Base-by-base conservation (phyloP, 495 filamentous ascomycete species). In the Penicillium canariense region DNA sequence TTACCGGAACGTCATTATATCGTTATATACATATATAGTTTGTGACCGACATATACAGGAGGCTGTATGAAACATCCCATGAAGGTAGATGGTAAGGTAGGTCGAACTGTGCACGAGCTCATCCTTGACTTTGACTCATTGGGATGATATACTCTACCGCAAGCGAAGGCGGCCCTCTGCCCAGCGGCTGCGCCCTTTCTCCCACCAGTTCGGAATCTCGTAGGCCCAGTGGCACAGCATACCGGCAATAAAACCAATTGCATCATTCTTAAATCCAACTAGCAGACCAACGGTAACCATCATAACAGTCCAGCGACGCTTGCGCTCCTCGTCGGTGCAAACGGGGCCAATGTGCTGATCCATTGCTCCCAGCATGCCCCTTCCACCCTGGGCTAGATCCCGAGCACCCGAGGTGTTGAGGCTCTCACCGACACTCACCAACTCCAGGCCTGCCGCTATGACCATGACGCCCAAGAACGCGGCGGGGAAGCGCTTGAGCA, bases 211-310 rank as follows among this genome's bases (percentile, higher is more conserved):
- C 1, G 78, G 76, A 38, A 75, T 38, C 48, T 68, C 58, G 59
- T 76, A 81, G 5, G 67, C 69, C 74, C 78, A 85, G 67, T 89
- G 78, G 64, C 86, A 89, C 10, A 87, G 54, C 77, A 94, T 80
- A 0, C 93, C 93, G 0, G 86, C 90, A 18, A 87, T 52, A 62
- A 97, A 96, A 0, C 93, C 93, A 15, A 95, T 78, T 14, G 84
- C 90, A 68, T 92, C 90, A 66, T 96, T 96, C 69, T 81, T 86
- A 56, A 95, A 96, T n/a, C 89, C 90, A 17, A 97, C 68, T 54
- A 91, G 75, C 15, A 84, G 77, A 1, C 87, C 91, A 23, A 88
- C 83, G 35, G 93, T 97, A 48, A 91, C 83, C 59, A 94, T 79
- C 91, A 96, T 95, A 0, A 95, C 84, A 27, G 82, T 86, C 86